Conservation (phyloP, 2,329 filamentous ascomycete genomes). For the Diaporthe helianthi region DNA sequence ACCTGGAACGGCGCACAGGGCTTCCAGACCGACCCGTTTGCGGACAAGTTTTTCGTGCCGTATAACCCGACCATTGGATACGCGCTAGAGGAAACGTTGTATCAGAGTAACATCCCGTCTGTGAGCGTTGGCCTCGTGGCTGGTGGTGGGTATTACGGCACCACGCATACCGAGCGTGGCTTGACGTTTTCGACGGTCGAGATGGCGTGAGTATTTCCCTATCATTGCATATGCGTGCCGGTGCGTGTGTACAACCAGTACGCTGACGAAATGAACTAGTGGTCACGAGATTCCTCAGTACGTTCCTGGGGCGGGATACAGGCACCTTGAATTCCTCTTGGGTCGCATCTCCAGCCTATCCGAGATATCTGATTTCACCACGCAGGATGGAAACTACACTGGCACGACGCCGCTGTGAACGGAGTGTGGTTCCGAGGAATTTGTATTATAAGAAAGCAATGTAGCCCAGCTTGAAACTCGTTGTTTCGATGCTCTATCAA, state of each 20-base stretch:
- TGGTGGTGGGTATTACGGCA: conserved; percentile 31
- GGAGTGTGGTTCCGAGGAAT: background rate
- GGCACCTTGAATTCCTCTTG: conserved; percentile 33
- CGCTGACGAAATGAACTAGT: background rate
- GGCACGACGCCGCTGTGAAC: background rate
- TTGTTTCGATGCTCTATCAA: background rate
- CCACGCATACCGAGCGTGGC: conserved; percentile 28
- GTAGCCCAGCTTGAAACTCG: background rate
- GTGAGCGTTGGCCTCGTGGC: conserved; percentile 25
- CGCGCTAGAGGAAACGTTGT: conserved; percentile 1
- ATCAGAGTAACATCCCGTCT: conserved; percentile 23
- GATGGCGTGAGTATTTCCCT: conserved; percentile 2
- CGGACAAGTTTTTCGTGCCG: conserved; percentile 30
- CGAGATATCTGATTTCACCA: conserved; percentile 30
- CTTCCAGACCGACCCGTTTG: conserved; percentile 59
- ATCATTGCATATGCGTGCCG: background rate
- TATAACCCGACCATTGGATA: conserved; percentile 28
- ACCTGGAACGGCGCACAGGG: conserved; percentile 72
- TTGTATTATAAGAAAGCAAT: background rate
- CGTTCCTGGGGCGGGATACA: conserved; percentile 28
- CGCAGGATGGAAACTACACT: conserved; percentile 26
- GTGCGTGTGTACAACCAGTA: background rate
- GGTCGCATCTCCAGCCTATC: conserved; percentile 31
- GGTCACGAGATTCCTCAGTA: conserved; percentile 33
- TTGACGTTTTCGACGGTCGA: conserved; percentile 32